These are phyloP conservation scores for Sherardia arvensis DNA, from an alignment of 257 asterid species.

Conservation along the genomic window DNA sequence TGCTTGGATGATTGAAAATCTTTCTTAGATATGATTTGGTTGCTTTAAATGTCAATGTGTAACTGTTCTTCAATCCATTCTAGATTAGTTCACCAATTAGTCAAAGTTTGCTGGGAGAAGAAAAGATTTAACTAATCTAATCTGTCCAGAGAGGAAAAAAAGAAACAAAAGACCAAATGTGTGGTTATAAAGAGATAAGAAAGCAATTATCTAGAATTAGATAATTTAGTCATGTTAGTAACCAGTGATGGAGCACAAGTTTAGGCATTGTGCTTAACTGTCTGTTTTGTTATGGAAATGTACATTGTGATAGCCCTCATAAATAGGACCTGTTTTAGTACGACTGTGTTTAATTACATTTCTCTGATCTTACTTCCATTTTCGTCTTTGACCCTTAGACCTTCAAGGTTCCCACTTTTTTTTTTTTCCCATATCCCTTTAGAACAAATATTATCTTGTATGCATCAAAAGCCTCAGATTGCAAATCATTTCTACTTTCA, in stretches of 20 bases:
- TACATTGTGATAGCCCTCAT: background rate
- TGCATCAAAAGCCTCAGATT: background rate
- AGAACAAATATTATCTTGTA: background rate
- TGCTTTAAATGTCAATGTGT: background rate
- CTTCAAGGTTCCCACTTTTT: slow-evolving; percentile 14
- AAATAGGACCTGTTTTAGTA: slow-evolving; percentile 4
- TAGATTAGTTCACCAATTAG: background rate
- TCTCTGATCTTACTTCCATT: slow-evolving; percentile 4
- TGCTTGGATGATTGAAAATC: background rate
- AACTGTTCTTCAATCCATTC: background rate
- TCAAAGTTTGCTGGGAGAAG: background rate
- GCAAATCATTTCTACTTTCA: background rate
- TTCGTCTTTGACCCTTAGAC: slow-evolving; percentile 18
- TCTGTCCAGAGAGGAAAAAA: background rate
- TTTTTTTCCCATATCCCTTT: slow-evolving; percentile 4
- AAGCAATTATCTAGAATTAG: background rate
- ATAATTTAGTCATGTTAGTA: background rate
- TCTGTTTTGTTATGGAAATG: background rate
- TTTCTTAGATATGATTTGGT: background rate
- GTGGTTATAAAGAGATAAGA: background rate
- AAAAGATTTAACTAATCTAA: background rate
- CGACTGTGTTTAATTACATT: slow-evolving; percentile 1
- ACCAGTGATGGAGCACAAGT: background rate
- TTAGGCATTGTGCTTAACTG: background rate
- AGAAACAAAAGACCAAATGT: background rate